phyloP scores from a whole-genome alignment of 139 green algal species.

The Micromonas commoda region DNA sequence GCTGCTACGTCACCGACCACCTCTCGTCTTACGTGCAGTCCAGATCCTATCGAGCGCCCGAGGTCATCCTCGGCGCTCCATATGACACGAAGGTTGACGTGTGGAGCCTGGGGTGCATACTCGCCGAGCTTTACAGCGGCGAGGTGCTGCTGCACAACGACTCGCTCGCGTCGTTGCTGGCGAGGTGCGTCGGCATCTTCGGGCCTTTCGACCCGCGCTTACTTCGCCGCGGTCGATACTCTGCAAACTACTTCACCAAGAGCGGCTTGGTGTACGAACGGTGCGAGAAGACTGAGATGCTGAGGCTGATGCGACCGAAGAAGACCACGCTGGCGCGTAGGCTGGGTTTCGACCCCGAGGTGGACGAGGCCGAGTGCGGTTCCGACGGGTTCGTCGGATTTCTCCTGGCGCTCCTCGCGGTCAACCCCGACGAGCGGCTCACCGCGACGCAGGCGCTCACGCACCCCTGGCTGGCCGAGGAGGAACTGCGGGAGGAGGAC shows the following conservation, averaged over 20 bases:
- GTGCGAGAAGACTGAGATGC: background rate
- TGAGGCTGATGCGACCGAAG: background rate
- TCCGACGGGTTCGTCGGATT: constrained; percentile 21
- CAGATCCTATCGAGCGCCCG: constrained; percentile 85
- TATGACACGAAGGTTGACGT: constrained; percentile 88
- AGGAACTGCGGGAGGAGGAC: background rate
- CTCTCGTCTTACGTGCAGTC: constrained; percentile 88
- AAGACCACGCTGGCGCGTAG: background rate
- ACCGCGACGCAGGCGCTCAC: constrained; percentile 9
- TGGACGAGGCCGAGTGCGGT: too few relatives aligned
- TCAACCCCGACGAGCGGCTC: constrained; percentile 1
- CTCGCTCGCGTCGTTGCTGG: constrained; percentile 72
- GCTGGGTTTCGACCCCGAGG: background rate
- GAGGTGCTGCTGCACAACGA: constrained; percentile 65
- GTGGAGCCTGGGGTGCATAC: constrained; percentile 91
- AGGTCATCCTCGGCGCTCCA: constrained; percentile 81
- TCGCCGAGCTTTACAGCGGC: constrained; percentile 86
- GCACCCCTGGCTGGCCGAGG: constrained; percentile 12
- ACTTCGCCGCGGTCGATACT: constrained; percentile 60
- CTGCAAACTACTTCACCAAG: constrained; percentile 74
- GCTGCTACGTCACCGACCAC: constrained; percentile 87
- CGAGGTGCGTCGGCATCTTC: constrained; percentile 78
- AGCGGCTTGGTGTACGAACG: constrained; percentile 28
- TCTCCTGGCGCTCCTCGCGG: background rate
- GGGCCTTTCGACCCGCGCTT: constrained; percentile 71